Conservation (phyloP, 139 green algal genomes). For the Eudorina sp. region DNA sequence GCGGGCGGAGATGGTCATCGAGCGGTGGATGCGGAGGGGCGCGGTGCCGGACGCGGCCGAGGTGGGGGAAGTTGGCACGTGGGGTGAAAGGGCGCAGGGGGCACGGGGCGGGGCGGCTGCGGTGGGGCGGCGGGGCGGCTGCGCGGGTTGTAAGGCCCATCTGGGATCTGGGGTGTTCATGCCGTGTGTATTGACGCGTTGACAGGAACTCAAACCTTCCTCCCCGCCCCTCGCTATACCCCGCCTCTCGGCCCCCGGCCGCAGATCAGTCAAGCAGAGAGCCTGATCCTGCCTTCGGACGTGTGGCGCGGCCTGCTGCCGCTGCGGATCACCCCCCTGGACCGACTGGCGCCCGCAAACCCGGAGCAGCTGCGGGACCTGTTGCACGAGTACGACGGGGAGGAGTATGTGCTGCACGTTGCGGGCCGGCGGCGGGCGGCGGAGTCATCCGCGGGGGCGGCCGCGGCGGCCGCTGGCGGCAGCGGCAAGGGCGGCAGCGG, state of each 20-base stretch:
- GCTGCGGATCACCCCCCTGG: slow-evolving; percentile 16
- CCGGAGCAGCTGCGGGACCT: not conserved
- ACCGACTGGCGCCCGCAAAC: not conserved
- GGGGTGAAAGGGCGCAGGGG: not conserved
- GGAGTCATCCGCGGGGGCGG: not conserved
- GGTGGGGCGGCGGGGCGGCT: not conserved
- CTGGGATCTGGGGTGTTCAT: too few species aligned
- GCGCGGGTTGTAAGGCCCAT: not conserved
- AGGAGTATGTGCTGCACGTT: slow-evolving; percentile 28
- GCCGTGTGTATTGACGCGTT: too few species aligned
- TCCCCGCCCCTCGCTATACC: too few species aligned
- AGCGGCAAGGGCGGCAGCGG: not conserved
- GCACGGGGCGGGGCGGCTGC: not conserved
- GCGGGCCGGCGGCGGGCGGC: not conserved
- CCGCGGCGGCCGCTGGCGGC: not conserved
- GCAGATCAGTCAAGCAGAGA: slow-evolving; percentile 40
- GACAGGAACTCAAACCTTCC: too few species aligned
- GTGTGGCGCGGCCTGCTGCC: slow-evolving; percentile 44
- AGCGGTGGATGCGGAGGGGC: slow-evolving; percentile 73
- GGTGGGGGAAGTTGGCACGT: slow-evolving; percentile 46
- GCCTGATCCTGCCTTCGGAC: slow-evolving; percentile 16
- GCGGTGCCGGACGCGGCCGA: slow-evolving; percentile 58
- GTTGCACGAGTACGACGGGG: slow-evolving; percentile 4
- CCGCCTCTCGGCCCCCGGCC: too few species aligned
- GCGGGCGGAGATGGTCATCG: slow-evolving; percentile 84